These are phyloP conservation scores for Aspergillus pseudonomiae DNA, from an alignment of 2,329 filamentous ascomycete genomes.

Conservation along the genomic window DNA sequence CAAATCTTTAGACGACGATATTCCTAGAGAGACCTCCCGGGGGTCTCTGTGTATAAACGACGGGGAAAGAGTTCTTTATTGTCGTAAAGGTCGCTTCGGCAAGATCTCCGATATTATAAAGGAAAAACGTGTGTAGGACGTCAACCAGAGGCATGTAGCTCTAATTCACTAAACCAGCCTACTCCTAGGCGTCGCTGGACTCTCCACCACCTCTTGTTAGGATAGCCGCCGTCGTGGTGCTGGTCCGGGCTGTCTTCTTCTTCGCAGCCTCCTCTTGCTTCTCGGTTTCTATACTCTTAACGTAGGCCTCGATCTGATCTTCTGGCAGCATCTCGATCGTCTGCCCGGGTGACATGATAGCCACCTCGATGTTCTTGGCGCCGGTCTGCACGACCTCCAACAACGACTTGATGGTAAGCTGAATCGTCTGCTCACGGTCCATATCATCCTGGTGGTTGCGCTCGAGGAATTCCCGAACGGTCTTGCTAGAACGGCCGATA, in stretches of 20 bases:
- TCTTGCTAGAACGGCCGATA: constrained; percentile 98
- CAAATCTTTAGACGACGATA: constrained; percentile 9
- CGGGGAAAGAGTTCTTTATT: constrained; percentile 14
- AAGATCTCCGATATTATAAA: constrained; percentile 16
- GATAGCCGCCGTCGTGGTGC: constrained; percentile 64
- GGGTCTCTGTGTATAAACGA: constrained; percentile 7
- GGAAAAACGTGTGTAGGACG: background rate
- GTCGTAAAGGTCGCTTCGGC: constrained; percentile 21
- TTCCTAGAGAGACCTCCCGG: background rate
- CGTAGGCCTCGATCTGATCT: constrained; percentile 94
- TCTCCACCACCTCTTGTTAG: constrained; percentile 63
- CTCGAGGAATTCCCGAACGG: constrained; percentile 96
- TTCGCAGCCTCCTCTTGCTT: constrained; percentile 98
- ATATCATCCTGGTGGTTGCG: constrained; percentile 98
- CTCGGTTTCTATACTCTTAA: constrained; percentile 98
- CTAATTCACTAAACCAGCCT: constrained; percentile 20
- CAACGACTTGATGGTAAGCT: constrained; percentile 95
- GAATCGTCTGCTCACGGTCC: constrained; percentile 94
- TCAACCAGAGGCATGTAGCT: constrained; percentile 10
- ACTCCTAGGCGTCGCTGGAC: constrained; percentile 22
- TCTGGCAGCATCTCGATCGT: constrained; percentile 89
- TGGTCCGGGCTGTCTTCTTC: constrained; percentile 76
- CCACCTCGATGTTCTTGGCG: constrained; percentile 99
- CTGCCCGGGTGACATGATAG: constrained; percentile 94
- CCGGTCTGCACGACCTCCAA: constrained; percentile 98